phyloP scores from a whole-genome alignment of 352 stramenopile genomes.

The Globisporangium radiosum region DNA sequence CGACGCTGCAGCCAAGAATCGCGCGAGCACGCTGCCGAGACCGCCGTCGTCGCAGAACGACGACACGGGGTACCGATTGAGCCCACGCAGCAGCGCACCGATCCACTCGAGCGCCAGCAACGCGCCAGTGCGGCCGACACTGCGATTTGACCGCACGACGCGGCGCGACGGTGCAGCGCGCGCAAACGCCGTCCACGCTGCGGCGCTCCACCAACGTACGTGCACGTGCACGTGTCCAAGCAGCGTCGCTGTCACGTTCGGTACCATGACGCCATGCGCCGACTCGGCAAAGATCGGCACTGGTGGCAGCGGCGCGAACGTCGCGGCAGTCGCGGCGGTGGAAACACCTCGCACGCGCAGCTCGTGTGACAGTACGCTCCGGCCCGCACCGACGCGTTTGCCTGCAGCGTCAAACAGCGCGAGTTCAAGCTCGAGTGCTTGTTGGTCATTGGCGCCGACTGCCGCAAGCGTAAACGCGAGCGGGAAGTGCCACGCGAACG shows the following conservation, averaged over 20 bases:
- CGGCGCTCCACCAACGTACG: conserved; percentile 44
- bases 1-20: conserved; percentile 16
- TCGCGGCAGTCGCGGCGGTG: background rate
- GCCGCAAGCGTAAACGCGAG: conserved; percentile 8
- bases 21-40: conserved; percentile 42
- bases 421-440: conserved; percentile 12
- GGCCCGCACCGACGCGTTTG: background rate
- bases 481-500: conserved; percentile 27
- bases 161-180: conserved; percentile 24
- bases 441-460: background rate
- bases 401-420: conserved; percentile 15
- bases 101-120: conserved; percentile 47
- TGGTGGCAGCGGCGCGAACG: conserved; percentile 1
- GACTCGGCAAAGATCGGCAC: conserved; percentile 4
- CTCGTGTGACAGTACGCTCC: no score
- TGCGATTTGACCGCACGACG: conserved; percentile 67
- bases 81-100: conserved; percentile 50
- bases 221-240: conserved; percentile 22
- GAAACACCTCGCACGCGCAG: no score
- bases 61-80: conserved; percentile 68
- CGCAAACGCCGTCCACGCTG: conserved; percentile 36
- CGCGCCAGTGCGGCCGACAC: conserved; percentile 17
- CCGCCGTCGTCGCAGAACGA: conserved; percentile 70
- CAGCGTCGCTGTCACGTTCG: background rate
- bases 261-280: background rate